phyloP scores from a whole-genome alignment of 805 yeast genomes.

The Candida maltosa region DNA sequence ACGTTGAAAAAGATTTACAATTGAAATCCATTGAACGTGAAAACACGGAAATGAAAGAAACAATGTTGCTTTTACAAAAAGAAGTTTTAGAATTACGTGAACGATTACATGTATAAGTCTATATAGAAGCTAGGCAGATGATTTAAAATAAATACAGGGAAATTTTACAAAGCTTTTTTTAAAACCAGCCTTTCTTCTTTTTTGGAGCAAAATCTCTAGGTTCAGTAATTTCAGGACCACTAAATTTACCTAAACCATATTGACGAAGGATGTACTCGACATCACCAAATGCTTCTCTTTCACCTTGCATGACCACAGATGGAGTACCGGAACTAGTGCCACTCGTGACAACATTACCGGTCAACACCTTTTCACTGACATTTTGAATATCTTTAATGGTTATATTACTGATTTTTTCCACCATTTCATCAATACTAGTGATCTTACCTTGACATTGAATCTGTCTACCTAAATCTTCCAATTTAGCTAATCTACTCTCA shows the following conservation, averaged over 20 bases:
- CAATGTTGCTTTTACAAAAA: conserved; percentile 47
- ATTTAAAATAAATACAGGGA: too few relatives aligned
- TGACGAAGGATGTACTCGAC: conserved; percentile 58
- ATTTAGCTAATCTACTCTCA: conserved; percentile 88
- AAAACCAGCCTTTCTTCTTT: not conserved
- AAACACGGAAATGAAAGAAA: conserved; percentile 51
- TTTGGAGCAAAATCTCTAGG: conserved; percentile 14
- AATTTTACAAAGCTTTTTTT: too few relatives aligned
- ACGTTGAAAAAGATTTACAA: conserved; percentile 41
- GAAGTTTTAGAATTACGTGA: conserved; percentile 57
- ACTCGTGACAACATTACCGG: conserved; percentile 55
- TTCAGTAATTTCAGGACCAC: conserved; percentile 15
- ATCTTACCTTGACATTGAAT: conserved; percentile 78
- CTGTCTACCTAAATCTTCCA: conserved; percentile 95
- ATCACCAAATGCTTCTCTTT: conserved; percentile 82
- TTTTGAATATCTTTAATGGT: conserved; percentile 64
- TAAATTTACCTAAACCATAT: conserved; percentile 66
- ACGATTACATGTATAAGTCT: conserved; percentile 6
- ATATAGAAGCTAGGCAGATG: too few relatives aligned
- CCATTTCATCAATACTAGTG: conserved; percentile 78
- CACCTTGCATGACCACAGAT: conserved; percentile 88
- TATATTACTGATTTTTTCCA: conserved; percentile 65
- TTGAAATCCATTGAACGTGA: conserved; percentile 53
- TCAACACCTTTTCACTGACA: conserved; percentile 73
- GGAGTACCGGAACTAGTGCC: conserved; percentile 57